Conservation (phyloP, 2,329 filamentous ascomycete genomes). For the Cladosporium sphaerospermum region DNA sequence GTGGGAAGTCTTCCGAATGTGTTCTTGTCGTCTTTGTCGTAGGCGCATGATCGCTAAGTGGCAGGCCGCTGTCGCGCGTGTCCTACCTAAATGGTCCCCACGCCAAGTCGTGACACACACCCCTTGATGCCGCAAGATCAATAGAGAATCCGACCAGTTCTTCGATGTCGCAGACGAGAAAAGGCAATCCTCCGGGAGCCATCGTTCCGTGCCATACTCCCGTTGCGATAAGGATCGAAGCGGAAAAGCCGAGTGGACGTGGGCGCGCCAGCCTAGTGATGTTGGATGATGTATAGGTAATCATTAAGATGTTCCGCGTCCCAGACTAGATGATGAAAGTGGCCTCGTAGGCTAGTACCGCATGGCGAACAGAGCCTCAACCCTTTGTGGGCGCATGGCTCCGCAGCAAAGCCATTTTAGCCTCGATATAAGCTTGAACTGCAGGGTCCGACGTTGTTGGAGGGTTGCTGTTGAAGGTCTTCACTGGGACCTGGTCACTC, state of each 20-base stretch:
- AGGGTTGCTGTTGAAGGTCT: slow-evolving; percentile 7
- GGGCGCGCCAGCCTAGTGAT: not conserved
- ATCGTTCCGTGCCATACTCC: not conserved
- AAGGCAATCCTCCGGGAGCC: too few relatives aligned
- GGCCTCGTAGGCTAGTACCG: not conserved
- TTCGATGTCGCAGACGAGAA: too few relatives aligned
- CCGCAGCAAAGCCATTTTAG: slow-evolving; percentile 31
- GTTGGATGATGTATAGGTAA: too few relatives aligned
- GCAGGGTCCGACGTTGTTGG: slow-evolving; percentile 19
- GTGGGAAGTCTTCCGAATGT: not conserved
- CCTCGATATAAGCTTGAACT: slow-evolving; percentile 31
- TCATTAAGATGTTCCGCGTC: too few relatives aligned
- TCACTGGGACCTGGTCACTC: slow-evolving; percentile 21
- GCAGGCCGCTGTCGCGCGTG: not conserved
- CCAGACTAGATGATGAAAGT: too few relatives aligned
- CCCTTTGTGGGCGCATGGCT: slow-evolving; percentile 14
- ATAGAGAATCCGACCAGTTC: too few relatives aligned
- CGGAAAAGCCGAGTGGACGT: not conserved
- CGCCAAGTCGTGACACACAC: too few relatives aligned
- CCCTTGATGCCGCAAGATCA: too few relatives aligned
- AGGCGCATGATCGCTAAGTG: not conserved
- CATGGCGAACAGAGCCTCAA: not conserved
- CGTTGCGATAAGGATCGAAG: slow-evolving; percentile 1
- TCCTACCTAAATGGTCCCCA: too few relatives aligned
- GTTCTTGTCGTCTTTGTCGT: not conserved